A percentile compares a stretch with the other conserved stretches of the same genome.
Conservation (phyloP, 148 eudicot species). For the Fagopyrum homotropicum region DNA sequence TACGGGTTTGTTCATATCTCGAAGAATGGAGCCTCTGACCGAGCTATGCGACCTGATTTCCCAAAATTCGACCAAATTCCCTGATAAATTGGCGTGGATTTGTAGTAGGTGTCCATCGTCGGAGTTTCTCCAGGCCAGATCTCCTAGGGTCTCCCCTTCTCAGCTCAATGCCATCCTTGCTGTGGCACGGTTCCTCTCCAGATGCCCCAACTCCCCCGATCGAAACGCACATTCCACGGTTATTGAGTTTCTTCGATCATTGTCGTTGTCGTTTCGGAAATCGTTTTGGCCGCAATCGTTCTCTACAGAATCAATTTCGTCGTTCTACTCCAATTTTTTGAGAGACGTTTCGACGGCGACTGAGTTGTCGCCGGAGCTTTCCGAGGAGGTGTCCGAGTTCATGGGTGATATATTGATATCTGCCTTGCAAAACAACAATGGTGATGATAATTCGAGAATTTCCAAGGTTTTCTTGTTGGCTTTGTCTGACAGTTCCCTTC, state of each 20-base stretch:
- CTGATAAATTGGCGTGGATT: constrained; percentile 68
- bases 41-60: constrained; percentile 89
- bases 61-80: constrained; percentile 51
- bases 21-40: constrained; percentile 61
- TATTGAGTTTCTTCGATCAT: constrained; percentile 47
- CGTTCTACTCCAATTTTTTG: constrained; percentile 54
- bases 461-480: constrained; percentile 58
- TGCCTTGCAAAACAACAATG: constrained; percentile 25
- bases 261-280: constrained; percentile 43
- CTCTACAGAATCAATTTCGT: constrained; percentile 26
- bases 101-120: constrained; percentile 64
- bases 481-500: constrained; percentile 53
- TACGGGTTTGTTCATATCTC: background rate
- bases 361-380: constrained; percentile 46
- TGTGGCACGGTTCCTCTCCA: constrained; percentile 64
- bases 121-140: constrained; percentile 43
- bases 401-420: constrained; percentile 54
- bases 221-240: constrained; percentile 37
- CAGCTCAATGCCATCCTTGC: constrained; percentile 73
- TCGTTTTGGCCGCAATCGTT: constrained; percentile 87
- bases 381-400: constrained; percentile 50
- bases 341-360: constrained; percentile 44
- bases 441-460: constrained; percentile 29
- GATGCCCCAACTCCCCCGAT: constrained; percentile 40
- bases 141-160: constrained; percentile 56